Percentiles rank a stretch among this genome's conserved stretches.
Evolutionary conservation across 345 rosid genomes (phyloP).

Genomic region (Ailanthus altissimus): DNA sequence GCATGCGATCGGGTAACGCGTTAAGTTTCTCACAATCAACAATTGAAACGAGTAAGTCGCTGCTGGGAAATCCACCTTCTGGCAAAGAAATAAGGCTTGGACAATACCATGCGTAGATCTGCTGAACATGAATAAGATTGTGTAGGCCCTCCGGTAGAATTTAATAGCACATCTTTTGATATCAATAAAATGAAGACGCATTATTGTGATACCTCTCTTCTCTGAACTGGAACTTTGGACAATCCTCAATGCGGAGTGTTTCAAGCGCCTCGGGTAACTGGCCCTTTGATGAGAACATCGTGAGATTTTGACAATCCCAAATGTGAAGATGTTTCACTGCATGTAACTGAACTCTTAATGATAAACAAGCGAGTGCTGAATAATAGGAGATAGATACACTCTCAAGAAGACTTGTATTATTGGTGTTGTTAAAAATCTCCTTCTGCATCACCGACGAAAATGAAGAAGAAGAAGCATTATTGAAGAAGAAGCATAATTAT

Average conservation of each 20-base stretch:
- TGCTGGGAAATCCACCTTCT: not conserved
- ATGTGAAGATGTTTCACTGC: not conserved
- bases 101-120: not conserved
- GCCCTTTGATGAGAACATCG: not conserved
- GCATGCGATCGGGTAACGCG: no score
- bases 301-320: constrained; percentile 16
- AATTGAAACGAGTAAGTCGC: not conserved
- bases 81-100: not conserved
- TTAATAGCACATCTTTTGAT: not conserved
- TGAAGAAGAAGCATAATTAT: not conserved
- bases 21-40: no score
- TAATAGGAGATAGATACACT: not conserved
- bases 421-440: not conserved
- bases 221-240: not conserved
- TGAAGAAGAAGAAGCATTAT: not conserved
- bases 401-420: not conserved
- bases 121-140: not conserved
- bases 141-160: not conserved
- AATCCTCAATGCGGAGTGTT: not conserved
- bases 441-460: not conserved
- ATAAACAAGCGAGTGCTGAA: not conserved
- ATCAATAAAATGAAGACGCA: not conserved
- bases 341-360: not conserved
- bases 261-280: not conserved
- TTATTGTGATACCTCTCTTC: not conserved